Conservation (phyloP, 2,329 filamentous ascomycete species). For the Zelopaecilomyces penicillatus region DNA sequence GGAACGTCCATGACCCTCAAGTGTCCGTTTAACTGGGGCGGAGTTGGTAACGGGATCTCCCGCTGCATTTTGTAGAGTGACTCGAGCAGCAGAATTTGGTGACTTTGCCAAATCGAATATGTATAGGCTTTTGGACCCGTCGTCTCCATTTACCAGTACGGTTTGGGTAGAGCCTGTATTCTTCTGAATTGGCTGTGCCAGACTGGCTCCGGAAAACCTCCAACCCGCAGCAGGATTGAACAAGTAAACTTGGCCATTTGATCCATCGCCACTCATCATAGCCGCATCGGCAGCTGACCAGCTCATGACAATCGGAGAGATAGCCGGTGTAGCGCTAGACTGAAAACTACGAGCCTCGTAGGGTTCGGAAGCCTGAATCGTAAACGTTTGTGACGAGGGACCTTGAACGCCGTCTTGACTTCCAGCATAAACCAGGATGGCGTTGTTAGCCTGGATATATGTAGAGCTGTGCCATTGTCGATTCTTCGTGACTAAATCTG, state of each 20-base stretch:
- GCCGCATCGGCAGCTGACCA: conserved; percentile 66
- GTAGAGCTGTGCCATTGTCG: conserved; percentile 66
- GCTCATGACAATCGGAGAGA: conserved; percentile 62
- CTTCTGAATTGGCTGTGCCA: conserved; percentile 53
- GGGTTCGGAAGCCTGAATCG: conserved; percentile 58
- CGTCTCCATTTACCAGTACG: conserved; percentile 59
- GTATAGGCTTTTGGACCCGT: conserved; percentile 70
- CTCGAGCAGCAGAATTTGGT: conserved; percentile 67
- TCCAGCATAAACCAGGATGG: conserved; percentile 76
- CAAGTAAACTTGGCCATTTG: conserved; percentile 60
- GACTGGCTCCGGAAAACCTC: conserved; percentile 55
- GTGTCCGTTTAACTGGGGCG: conserved; percentile 27
- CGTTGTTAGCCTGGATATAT: conserved; percentile 61
- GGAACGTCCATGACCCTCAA: conserved; percentile 16
- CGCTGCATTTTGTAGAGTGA: conserved; percentile 54
- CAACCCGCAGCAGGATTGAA: conserved; percentile 59
- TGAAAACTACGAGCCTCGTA: conserved; percentile 53
- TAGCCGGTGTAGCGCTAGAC: conserved; percentile 52
- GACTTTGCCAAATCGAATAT: conserved; percentile 66
- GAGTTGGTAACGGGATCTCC: conserved; percentile 46
- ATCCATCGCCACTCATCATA: conserved; percentile 60
- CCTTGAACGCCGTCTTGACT: conserved; percentile 49
- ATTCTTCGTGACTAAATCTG: conserved; percentile 51
- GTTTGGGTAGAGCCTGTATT: conserved; percentile 49
- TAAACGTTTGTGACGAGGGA: conserved; percentile 66